Evolutionary conservation across 2,329 filamentous ascomycete genomes (phyloP).

Genomic region (Pseudonectria buxi): DNA sequence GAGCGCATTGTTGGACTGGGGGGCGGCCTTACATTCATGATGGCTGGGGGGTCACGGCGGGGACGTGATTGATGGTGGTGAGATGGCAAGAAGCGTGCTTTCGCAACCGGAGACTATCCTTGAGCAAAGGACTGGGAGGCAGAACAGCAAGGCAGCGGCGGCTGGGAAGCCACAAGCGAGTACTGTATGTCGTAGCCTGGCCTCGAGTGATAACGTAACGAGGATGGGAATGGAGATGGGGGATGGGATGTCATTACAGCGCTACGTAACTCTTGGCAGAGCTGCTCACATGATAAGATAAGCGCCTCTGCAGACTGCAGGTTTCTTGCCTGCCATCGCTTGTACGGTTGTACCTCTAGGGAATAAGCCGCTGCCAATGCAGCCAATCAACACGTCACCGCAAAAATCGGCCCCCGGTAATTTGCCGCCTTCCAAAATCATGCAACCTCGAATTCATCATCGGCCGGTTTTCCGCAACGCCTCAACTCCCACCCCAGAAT

Average conservation of each 20-base stretch:
- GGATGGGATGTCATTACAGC: too few relatives aligned
- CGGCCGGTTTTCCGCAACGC: neutral
- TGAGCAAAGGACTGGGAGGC: too few relatives aligned
- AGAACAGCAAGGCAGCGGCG: too few relatives aligned
- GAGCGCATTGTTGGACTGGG: neutral
- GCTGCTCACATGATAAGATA: conserved; percentile 20
- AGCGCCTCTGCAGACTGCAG: conserved; percentile 7
- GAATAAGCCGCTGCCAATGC: conserved; percentile 14
- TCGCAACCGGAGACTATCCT: neutral
- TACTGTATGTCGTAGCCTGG: too few relatives aligned
- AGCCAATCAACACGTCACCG: conserved; percentile 23
- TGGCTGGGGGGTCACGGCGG: conserved; percentile 10
- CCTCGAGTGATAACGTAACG: too few relatives aligned
- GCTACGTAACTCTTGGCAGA: too few relatives aligned
- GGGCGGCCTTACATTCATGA: conserved; percentile 21
- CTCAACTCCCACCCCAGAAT: conserved; percentile 2
- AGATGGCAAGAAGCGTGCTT: conserved; percentile 1
- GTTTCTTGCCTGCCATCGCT: too few relatives aligned
- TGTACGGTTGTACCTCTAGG: too few relatives aligned
- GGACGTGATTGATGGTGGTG: conserved; percentile 5
- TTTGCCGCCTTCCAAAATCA: conserved; percentile 27
- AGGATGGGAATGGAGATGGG: too few relatives aligned
- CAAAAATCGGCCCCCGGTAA: conserved; percentile 20
- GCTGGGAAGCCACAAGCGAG: too few relatives aligned
- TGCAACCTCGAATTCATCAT: conserved; percentile 20